phyloP scores from a whole-genome alignment of 345 rosid species.

The Odontarrhena argentea region DNA sequence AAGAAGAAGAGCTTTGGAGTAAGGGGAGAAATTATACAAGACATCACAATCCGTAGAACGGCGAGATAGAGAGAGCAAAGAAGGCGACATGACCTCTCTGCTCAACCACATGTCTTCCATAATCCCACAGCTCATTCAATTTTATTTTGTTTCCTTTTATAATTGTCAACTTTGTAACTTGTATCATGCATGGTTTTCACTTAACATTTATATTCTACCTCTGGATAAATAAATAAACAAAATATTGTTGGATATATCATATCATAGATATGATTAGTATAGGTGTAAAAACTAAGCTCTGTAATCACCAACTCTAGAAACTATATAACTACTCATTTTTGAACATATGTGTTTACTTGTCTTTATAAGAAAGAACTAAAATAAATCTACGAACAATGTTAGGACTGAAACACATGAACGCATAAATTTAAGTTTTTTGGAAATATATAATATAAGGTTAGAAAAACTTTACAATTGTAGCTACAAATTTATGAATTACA shows the following conservation, averaged over 20 bases:
- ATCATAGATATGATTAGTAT: too few relatives aligned
- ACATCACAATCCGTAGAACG: constrained; percentile 40
- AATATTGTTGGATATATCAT: neutral
- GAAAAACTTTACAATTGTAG: too few relatives aligned
- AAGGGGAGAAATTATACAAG: constrained; percentile 28
- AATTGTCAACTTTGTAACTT: constrained; percentile 29
- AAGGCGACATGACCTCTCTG: constrained; percentile 45
- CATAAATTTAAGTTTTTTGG: too few relatives aligned
- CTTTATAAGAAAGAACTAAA: neutral
- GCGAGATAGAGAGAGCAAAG: constrained; percentile 38
- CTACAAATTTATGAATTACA: too few relatives aligned
- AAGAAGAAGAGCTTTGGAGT: constrained; percentile 20
- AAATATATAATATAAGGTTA: too few relatives aligned
- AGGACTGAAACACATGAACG: neutral
- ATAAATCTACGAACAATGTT: neutral
- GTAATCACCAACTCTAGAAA: neutral
- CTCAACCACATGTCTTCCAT: constrained; percentile 47
- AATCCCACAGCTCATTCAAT: constrained; percentile 43
- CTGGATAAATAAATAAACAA: constrained; percentile 11
- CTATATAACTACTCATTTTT: neutral
- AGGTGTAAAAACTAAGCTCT: neutral
- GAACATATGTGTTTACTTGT: neutral
- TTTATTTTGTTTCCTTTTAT: constrained; percentile 16
- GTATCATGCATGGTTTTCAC: constrained; percentile 10
- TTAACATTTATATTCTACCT: constrained; percentile 9